Base-by-base conservation (phyloP, 768 basidiomycete genomes). In the Kwoniella sp. region DNA sequence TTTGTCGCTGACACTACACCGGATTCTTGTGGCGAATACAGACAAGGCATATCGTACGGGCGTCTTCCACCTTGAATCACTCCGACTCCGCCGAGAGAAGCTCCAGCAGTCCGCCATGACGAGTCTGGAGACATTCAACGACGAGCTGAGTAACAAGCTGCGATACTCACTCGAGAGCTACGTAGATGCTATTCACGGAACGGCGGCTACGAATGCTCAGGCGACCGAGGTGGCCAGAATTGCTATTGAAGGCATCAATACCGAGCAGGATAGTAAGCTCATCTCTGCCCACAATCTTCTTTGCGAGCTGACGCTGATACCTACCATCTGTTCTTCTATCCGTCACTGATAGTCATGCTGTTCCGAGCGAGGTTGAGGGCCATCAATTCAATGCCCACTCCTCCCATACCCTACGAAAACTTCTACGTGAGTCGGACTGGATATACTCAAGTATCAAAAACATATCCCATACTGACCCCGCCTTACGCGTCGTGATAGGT, bases 31-130 rank as follows among this genome's bases (percentile, higher is more conserved):
- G 41, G 41, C 50, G 4, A 9, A 25, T 62, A 50, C 72, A 91
- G 93, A 96, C 79, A 91, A 89, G 78, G 92, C 94, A 65, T 96
- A 96, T 74, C 84, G 93, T 28, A 90, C 89, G 70, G 92, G 87
- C 34, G 88, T 96, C 25, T 89, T 95, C 79, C 91, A 91, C 89
- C 82, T 93, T n/a, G 93, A 96, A 82, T 93, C 93, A 0, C 84
- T 95, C 38, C 84, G 93, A 37, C 83, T 95, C 38, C 86, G 89
- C 41, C 85, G 90, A 66, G 87, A 88, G 5, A 95, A 93, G 80
- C 91, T 88, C 41, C 80, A 94, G 34, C 87, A 92, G 73, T 86
- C 87, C 48, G 93, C 90, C 2, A 91, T 90, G 73, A 90, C 86
- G 91, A 93, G 91, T 74, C 77, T 93, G 61, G 90, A 92, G 79